Base-by-base conservation (phyloP, 192 early-diverging fungal species). In the Allomyces javanicus region DNA sequence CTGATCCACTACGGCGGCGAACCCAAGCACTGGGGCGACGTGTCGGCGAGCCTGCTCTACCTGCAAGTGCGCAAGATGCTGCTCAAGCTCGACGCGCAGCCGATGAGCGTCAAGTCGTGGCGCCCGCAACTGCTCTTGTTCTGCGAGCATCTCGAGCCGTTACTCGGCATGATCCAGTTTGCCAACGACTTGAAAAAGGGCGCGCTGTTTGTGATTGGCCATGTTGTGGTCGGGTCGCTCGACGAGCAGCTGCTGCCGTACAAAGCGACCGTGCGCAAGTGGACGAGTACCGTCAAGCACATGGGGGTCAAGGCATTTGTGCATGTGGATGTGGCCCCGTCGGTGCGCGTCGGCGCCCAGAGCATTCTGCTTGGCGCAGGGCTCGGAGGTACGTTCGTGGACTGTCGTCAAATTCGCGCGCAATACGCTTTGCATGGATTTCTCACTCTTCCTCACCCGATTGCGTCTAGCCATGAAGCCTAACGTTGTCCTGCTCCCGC, bases 101-200 rank as follows among this genome's bases (percentile, higher is more conserved):
- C 84, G 67, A 82, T 84, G 55, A 82, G 85, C 62, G 81, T 85
- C 73, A 85, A 85, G 72, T 85, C 83, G 63, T 87, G 85, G 85
- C 68, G 85, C 55, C 85, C 85, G 21, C 85, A 87, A 69, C 84
- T 87, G 44, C 67, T 87, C 63, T 72, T 87, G 10, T 68, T 85
- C 12, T 80, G 85, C 5, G 75, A 87, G 66, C 79, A 83, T 21
- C 85, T 84, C 25, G 72, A 77, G 33, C 76, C 74, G 55, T 79
- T 76, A 44, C 70, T 78, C 67, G 71, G 76, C 11, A 69, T 87
- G 68, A 80, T 87, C 58, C 75, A 81, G 45, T 87, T 87, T 64
- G 82, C 83, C 70, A 87, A 87, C 66, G 71, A 79, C 25, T 69
- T 87, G 64, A 87, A 87, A 68, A 87, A 87, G 69, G 84, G 85